Percentiles rank a stretch among this genome's conserved stretches.
These are phyloP conservation scores for Fraxinus platypoda DNA, from an alignment of 305 asterid species.

Conservation along the genomic window DNA sequence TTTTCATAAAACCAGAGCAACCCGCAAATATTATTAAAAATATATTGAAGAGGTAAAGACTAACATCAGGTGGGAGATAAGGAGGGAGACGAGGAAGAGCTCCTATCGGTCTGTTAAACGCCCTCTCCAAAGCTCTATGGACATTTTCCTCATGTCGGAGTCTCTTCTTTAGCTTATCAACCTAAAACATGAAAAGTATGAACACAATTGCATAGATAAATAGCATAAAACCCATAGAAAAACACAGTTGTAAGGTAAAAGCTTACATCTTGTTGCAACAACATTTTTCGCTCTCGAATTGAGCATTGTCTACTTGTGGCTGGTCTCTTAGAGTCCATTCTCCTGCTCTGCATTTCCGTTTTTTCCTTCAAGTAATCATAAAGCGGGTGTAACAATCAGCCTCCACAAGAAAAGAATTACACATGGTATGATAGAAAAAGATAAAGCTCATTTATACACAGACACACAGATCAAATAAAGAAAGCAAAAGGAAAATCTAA, in stretches of 20 bases:
- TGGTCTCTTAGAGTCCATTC: conserved; percentile 50
- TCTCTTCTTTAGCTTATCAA: conserved; percentile 51
- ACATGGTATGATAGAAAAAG: conserved; percentile 17
- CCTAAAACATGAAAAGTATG: conserved; percentile 17
- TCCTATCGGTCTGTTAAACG: conserved; percentile 49
- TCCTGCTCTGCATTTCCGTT: conserved; percentile 37
- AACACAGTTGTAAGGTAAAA: not conserved
- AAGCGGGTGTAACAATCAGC: conserved; percentile 33
- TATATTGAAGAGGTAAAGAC: not conserved
- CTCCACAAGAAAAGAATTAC: conserved; percentile 35
- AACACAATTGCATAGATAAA: not conserved
- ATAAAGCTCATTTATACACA: conserved; percentile 25
- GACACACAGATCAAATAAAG: conserved; percentile 1
- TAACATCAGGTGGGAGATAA: conserved; percentile 49
- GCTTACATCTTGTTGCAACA: conserved; percentile 68
- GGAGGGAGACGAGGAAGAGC: conserved; percentile 56
- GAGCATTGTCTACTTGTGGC: conserved; percentile 41
- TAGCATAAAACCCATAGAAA: too few species aligned
- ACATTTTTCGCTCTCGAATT: conserved; percentile 55
- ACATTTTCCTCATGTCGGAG: conserved; percentile 52
- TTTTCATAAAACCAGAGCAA: not conserved
- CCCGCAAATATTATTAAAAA: too few species aligned
- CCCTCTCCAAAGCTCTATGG: conserved; percentile 55
- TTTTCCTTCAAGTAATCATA: conserved; percentile 43
- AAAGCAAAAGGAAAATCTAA: conserved; percentile 21